Evolutionary conservation across 116 monocot genomes (phyloP).

Genomic region (Zostera marina): DNA sequence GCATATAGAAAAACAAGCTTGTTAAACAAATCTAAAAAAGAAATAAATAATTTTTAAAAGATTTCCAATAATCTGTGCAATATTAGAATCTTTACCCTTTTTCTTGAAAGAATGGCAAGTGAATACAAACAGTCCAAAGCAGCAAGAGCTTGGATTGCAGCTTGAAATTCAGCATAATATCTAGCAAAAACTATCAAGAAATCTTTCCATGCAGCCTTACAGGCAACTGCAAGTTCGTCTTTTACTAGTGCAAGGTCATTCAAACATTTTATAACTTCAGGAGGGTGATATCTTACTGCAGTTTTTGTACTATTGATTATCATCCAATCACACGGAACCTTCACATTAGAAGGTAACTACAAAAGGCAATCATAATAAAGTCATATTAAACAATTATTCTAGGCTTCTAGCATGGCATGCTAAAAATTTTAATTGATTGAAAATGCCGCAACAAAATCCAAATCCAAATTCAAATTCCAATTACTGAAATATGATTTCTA

Average conservation of each 20-base stretch:
- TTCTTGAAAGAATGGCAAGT: slow-evolving; percentile 75
- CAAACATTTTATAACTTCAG: slow-evolving; percentile 51
- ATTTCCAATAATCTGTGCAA: not conserved
- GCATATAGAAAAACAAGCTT: not conserved
- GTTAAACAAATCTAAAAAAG: not conserved
- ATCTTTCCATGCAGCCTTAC: slow-evolving; percentile 51
- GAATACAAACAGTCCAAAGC: slow-evolving; percentile 89
- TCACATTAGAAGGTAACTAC: slow-evolving; percentile 18
- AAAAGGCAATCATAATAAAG: too few species aligned
- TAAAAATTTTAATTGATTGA: too few species aligned
- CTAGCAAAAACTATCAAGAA: slow-evolving; percentile 51
- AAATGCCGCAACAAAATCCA: too few species aligned
- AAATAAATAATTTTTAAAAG: not conserved
- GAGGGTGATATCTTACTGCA: slow-evolving; percentile 72
- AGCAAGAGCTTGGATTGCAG: slow-evolving; percentile 80
- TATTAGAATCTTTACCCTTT: slow-evolving; percentile 31
- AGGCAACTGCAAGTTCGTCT: slow-evolving; percentile 63
- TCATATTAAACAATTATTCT: too few species aligned
- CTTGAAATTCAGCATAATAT: slow-evolving; percentile 85
- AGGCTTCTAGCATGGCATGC: too few species aligned
- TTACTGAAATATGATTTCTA: too few species aligned
- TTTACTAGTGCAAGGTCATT: slow-evolving; percentile 61
- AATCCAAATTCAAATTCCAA: too few species aligned
- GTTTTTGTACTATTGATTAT: slow-evolving; percentile 94
- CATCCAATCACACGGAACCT: slow-evolving; percentile 72